Base-by-base conservation (phyloP, 2,329 filamentous ascomycete species). In the Macrophomina phaseolina region DNA sequence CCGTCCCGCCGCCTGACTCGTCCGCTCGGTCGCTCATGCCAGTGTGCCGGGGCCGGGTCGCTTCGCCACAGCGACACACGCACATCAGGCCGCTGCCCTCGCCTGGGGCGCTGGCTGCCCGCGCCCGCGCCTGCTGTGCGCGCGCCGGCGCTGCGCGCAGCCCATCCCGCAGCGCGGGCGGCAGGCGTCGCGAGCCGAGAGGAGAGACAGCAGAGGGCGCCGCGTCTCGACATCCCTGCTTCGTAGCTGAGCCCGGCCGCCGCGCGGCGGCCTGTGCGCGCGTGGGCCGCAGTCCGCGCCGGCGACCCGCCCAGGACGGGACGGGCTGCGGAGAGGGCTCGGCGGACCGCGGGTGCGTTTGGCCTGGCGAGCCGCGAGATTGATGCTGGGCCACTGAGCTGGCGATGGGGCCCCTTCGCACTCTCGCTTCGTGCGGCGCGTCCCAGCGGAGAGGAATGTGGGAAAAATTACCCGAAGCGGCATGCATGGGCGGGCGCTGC, bases 121-220 rank as follows among this genome's bases (percentile, higher is more conserved):
- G 14, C 55, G 23, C 55, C 40, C 46, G 56, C 56, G 56, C 56
- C 56, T 61, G 56, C 56, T 46, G 55, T 58, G 55, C 36, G 23
- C 36, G 28, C 36, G 36, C 11, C 23, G n/a, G 36, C 55, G 56
- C 56, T 48, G 56, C 40, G 16, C n/a, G 40, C 40, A 61, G 56
- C 40, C 56, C 48, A 61, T 61, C 40, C 38, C 38, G 12, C 40
- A 1, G 28, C 28, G 49, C 28, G 14, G 28, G 28, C 49, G 49
- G 14, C 56, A 30, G 56, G 56, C 40, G 56, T 45, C 56, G 42
- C 56, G 56, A 61, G 56, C 56, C 56, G 56, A 61, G 56, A 32
- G 56, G 56, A 61, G 56, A 61, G 56, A 61, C 56, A 61, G 23
- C 56, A 61, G 56, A 61, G 40, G 34, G 58, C 58, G 58, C 58